These are phyloP conservation scores for Alloteropsis semialata DNA, from an alignment of 176 grass and related monocot species.

Conservation along the genomic window DNA sequence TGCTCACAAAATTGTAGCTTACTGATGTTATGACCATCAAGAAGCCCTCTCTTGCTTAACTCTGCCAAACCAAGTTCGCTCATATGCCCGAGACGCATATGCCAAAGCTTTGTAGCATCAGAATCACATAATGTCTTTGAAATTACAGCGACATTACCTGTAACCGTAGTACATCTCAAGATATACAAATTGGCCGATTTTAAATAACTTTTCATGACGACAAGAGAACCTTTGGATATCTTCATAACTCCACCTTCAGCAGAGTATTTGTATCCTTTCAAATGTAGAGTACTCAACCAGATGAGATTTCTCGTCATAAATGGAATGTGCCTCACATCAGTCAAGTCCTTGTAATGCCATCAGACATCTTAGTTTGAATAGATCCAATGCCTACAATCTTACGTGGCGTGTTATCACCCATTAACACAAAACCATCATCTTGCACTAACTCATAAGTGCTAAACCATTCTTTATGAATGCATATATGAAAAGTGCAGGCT, in stretches of 20 bases:
- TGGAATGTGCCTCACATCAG: neutral
- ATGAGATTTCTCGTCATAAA: neutral
- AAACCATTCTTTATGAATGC: slow-evolving; percentile 3
- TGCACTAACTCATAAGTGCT: neutral
- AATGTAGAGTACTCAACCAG: slow-evolving; percentile 11
- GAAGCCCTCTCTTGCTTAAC: neutral
- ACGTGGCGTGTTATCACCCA: neutral
- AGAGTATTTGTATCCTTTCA: too few relatives aligned
- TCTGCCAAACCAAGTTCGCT: neutral
- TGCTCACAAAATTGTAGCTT: neutral
- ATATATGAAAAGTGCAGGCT: slow-evolving; percentile 23
- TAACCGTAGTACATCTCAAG: neutral
- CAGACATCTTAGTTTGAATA: neutral
- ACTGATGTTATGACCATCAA: neutral
- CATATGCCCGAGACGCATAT: neutral
- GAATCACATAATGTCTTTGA: neutral
- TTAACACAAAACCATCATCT: neutral
- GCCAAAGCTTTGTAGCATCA: neutral
- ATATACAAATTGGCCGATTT: neutral
- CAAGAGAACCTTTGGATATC: too few relatives aligned
- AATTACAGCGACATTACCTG: neutral
- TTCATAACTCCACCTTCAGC: too few relatives aligned
- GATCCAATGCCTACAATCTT: neutral
- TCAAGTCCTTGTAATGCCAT: slow-evolving; percentile 13
- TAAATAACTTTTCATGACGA: neutral